Conservation (phyloP, 2,329 filamentous ascomycete species). For the Boeremia exigua region DNA sequence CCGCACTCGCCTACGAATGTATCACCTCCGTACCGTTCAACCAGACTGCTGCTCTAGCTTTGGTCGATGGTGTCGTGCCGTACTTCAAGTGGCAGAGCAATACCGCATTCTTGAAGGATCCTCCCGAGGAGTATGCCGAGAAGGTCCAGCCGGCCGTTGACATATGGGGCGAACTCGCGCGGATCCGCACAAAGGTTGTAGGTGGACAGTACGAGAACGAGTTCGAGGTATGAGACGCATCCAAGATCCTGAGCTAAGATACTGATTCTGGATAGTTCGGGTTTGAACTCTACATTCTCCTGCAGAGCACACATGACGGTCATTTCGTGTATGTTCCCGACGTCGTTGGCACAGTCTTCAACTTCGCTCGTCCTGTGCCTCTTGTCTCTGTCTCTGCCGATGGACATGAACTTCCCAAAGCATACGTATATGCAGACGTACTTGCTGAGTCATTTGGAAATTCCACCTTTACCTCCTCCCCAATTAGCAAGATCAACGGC, state of each 20-base stretch:
- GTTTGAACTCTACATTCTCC: slow-evolving; percentile 46
- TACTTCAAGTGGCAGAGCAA: slow-evolving; percentile 57
- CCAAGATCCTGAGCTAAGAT: neutral
- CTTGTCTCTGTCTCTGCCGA: slow-evolving; percentile 68
- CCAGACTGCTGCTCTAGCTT: slow-evolving; percentile 47
- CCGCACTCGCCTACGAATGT: slow-evolving; percentile 54
- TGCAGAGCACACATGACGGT: slow-evolving; percentile 67
- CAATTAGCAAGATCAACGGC: slow-evolving; percentile 64
- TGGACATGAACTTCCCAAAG: slow-evolving; percentile 56
- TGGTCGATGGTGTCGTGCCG: slow-evolving; percentile 53
- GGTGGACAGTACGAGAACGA: slow-evolving; percentile 49
- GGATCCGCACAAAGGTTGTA: slow-evolving; percentile 49
- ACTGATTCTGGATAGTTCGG: slow-evolving; percentile 36
- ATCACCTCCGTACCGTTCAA: slow-evolving; percentile 55
- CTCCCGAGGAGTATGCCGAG: slow-evolving; percentile 53
- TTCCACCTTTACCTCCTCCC: slow-evolving; percentile 53
- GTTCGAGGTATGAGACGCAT: slow-evolving; percentile 40
- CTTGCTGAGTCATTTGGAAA: slow-evolving; percentile 51
- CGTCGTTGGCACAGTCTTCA: slow-evolving; percentile 59
- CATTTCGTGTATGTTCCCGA: slow-evolving; percentile 66
- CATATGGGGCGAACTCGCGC: slow-evolving; percentile 48
- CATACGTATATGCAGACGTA: slow-evolving; percentile 61
- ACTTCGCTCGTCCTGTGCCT: slow-evolving; percentile 55
- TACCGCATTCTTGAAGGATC: slow-evolving; percentile 53
- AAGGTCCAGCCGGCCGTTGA: slow-evolving; percentile 54